These are phyloP conservation scores for Thalassiosira sp. DNA, from an alignment of 352 stramenopile species.

Conservation along the genomic window DNA sequence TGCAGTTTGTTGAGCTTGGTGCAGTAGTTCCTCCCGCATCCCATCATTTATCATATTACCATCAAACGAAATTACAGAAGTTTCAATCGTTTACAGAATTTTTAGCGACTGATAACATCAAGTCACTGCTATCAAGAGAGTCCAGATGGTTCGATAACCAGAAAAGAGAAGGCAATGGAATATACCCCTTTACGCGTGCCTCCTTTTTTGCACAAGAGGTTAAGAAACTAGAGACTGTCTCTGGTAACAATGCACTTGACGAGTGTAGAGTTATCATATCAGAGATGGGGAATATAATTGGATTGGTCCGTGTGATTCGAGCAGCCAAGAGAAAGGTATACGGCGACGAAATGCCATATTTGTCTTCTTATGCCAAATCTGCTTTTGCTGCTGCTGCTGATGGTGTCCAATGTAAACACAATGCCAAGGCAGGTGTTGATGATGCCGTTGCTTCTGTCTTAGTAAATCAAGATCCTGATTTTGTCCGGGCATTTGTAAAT, in stretches of 20 bases:
- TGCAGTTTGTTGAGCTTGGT: neutral
- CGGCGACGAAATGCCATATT: constrained; percentile 36
- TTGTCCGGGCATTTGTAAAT: constrained; percentile 86
- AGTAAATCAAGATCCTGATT: constrained; percentile 86
- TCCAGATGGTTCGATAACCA: constrained; percentile 92
- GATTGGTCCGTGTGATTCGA: constrained; percentile 44
- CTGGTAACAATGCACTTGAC: constrained; percentile 26
- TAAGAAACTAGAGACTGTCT: constrained; percentile 56
- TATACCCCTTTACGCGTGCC: constrained; percentile 90
- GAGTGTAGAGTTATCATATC: constrained; percentile 39
- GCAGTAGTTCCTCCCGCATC: neutral
- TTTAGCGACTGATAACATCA: constrained; percentile 93
- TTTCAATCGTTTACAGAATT: constrained; percentile 84
- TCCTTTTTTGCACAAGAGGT: constrained; percentile 90
- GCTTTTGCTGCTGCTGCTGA: neutral
- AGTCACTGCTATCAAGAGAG: constrained; percentile 90
- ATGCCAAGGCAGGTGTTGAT: constrained; percentile 11
- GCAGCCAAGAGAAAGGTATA: constrained; percentile 41
- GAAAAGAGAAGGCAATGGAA: constrained; percentile 89
- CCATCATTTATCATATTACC: too few relatives aligned
- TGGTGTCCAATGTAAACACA: constrained; percentile 1
- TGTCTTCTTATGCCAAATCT: constrained; percentile 17
- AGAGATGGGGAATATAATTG: constrained; percentile 54
- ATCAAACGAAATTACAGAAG: constrained; percentile 22
- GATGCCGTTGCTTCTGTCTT: constrained; percentile 24